A percentile compares a stretch with the other conserved stretches of the same genome.
Evolutionary conservation across 352 stramenopile species (phyloP).

Genomic region (Pythium periplocum): DNA sequence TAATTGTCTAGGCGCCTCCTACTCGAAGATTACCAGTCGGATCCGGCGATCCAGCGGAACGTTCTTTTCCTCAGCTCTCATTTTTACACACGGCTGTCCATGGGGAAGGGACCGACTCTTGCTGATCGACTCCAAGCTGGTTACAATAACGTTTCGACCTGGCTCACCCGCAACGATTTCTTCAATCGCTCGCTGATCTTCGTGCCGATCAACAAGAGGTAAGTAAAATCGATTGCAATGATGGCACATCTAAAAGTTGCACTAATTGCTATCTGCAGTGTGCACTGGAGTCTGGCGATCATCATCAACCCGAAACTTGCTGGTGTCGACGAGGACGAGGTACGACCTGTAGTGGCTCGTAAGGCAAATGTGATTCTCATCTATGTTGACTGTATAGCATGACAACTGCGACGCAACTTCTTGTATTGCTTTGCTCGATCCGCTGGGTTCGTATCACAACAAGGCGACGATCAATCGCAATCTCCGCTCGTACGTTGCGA

Average conservation of each 20-base stretch:
- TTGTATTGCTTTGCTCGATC: slow-evolving; percentile 65
- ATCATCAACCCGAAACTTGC: slow-evolving; percentile 64
- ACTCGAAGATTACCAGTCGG: slow-evolving; percentile 35
- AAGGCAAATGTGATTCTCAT: no score
- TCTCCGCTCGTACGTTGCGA: slow-evolving; percentile 39
- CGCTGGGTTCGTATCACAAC: slow-evolving; percentile 66
- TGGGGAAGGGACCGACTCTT: slow-evolving; percentile 28
- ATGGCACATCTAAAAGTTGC: background rate
- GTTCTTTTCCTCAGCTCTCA: slow-evolving; percentile 76
- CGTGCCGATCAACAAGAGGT: slow-evolving; percentile 87
- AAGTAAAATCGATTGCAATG: slow-evolving; percentile 8
- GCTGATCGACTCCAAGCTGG: slow-evolving; percentile 41
- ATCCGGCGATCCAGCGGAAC: slow-evolving; percentile 50
- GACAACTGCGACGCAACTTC: background rate
- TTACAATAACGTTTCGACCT: slow-evolving; percentile 77
- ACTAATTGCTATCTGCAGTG: slow-evolving; percentile 25
- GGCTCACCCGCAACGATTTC: slow-evolving; percentile 55
- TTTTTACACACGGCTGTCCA: slow-evolving; percentile 64
- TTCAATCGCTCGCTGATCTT: slow-evolving; percentile 77
- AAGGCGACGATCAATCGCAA: slow-evolving; percentile 48
- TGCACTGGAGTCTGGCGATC: slow-evolving; percentile 81
- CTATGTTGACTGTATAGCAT: no score
- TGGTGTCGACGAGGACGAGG: slow-evolving; percentile 27
- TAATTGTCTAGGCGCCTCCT: slow-evolving; percentile 39
- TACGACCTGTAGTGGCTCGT: slow-evolving; percentile 3